These are phyloP conservation scores for Tricholoma flavovirens DNA, from an alignment of 768 basidiomycete genomes.

Conservation along the genomic window DNA sequence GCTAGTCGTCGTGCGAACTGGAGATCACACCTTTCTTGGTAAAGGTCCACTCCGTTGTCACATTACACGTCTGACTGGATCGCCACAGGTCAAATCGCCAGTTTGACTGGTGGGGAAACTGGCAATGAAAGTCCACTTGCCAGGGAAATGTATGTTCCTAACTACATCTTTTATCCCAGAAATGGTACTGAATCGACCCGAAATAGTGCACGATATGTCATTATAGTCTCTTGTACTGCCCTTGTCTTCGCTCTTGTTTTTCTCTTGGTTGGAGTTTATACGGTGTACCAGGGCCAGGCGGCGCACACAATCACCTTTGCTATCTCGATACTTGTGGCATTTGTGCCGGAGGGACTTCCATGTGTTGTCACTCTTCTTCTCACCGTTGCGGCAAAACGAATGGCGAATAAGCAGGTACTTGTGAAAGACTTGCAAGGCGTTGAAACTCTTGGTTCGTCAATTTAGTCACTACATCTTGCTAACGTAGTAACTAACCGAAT, in stretches of 20 bases:
- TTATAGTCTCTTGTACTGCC: slow-evolving; percentile 56
- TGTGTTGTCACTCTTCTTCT: slow-evolving; percentile 63
- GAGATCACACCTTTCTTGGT: slow-evolving; percentile 64
- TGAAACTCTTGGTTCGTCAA: slow-evolving; percentile 52
- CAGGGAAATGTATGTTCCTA: slow-evolving; percentile 50
- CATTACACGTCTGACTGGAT: slow-evolving; percentile 4
- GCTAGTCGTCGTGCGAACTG: slow-evolving; percentile 59
- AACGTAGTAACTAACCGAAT: background rate
- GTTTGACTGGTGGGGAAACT: slow-evolving; percentile 55
- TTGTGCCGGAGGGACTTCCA: slow-evolving; percentile 59
- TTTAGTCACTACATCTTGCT: background rate
- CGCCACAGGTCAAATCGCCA: slow-evolving; percentile 56
- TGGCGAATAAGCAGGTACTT: slow-evolving; percentile 68
- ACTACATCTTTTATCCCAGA: background rate
- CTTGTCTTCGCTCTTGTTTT: slow-evolving; percentile 58
- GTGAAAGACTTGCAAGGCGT: slow-evolving; percentile 72
- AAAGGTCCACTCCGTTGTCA: slow-evolving; percentile 3
- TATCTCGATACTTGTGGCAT: slow-evolving; percentile 55
- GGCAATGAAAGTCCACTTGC: slow-evolving; percentile 64
- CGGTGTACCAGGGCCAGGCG: slow-evolving; percentile 58
- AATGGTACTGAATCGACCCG: background rate
- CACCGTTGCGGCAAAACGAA: slow-evolving; percentile 65
- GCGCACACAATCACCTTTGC: slow-evolving; percentile 58
- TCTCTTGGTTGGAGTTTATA: slow-evolving; percentile 60
- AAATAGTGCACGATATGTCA: slow-evolving; percentile 51